Evolutionary conservation across 129 eudicot species (phyloP), one percentile per base, ranked within the genome.

Genomic region (Tagetes patula): DNA sequence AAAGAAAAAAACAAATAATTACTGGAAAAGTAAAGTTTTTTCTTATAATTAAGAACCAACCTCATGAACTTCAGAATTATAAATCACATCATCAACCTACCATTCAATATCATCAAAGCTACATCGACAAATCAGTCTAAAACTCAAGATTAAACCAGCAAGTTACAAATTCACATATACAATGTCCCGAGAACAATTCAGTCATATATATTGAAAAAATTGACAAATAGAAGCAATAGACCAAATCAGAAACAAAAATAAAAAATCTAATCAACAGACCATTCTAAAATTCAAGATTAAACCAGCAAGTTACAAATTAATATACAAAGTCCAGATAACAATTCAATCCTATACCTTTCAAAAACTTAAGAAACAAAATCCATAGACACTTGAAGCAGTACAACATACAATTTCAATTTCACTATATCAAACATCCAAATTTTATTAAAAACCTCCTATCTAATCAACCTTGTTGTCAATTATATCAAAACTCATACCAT

Each of bases 281-380:
- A 40, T 41, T 42, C 53, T 66, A 71, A 10, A 71, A 32, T 12
- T 42, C 41, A 54, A 41, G 33, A 4, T 65, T 31, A 67, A 55
- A 53, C 52, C 50, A 58, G 7, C 75, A 68, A 46, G 50, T 67
- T 56, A 56, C 69, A 12, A 6, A 55, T 67, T 76, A 33, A 55
- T 48, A 68, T 61, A 37, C 67, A 61, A 61, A 58, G 14, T 10
- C 41, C 65, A 33, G 41, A 59, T 7, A 32, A 32, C 65, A 59
- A 27, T 54, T 3, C 4, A 5, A 3, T 54, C 61, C 5, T 8
- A 7, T 30, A 54, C 30, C 64, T 32, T 58, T 13, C 12, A 58
- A 12, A 56, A 56, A 56, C 27, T 38, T 56, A 4, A 31, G 12
- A 69, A 50, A 69, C 13, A 48, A 3, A 33, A 42, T 45, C 45